phyloP scores from a whole-genome alignment of 257 asterid genomes.

The Mentha longifolia region DNA sequence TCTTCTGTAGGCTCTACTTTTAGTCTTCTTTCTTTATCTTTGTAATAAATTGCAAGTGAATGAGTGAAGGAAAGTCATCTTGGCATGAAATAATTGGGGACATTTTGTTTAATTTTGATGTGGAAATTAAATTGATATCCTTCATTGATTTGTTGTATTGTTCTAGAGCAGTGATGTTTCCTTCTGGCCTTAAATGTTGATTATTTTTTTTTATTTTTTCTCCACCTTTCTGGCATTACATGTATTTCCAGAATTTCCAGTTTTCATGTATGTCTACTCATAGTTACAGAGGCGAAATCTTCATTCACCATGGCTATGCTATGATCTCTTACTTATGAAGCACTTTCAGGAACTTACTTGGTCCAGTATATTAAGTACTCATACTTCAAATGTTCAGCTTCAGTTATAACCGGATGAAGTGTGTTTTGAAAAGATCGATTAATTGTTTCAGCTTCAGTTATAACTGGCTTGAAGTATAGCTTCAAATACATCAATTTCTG shows the following conservation, averaged over 20 bases:
- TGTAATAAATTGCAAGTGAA: slow-evolving; percentile 10
- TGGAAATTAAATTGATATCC: neutral
- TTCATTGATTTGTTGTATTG: slow-evolving; percentile 1
- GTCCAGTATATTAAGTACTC: too few relatives aligned
- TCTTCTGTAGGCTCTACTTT: neutral
- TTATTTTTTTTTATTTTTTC: too few relatives aligned
- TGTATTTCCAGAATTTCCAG: neutral
- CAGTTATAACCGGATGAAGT: slow-evolving; percentile 1
- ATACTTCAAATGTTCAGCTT: neutral
- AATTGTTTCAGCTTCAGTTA: neutral
- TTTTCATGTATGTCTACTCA: too few relatives aligned
- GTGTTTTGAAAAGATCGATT: neutral
- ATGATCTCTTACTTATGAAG: neutral
- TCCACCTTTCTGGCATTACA: neutral
- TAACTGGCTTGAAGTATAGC: too few relatives aligned
- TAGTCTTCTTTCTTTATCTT: neutral
- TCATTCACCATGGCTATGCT: neutral
- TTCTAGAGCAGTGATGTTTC: too few relatives aligned
- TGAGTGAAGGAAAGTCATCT: slow-evolving; percentile 1
- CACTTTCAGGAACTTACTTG: neutral
- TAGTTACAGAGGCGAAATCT: neutral
- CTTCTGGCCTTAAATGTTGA: too few relatives aligned
- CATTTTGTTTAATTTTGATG: neutral
- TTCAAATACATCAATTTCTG: neutral
- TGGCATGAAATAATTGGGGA: neutral